phyloP scores from a whole-genome alignment of 345 rosid genomes.

The Abelmoschus esculentus region DNA sequence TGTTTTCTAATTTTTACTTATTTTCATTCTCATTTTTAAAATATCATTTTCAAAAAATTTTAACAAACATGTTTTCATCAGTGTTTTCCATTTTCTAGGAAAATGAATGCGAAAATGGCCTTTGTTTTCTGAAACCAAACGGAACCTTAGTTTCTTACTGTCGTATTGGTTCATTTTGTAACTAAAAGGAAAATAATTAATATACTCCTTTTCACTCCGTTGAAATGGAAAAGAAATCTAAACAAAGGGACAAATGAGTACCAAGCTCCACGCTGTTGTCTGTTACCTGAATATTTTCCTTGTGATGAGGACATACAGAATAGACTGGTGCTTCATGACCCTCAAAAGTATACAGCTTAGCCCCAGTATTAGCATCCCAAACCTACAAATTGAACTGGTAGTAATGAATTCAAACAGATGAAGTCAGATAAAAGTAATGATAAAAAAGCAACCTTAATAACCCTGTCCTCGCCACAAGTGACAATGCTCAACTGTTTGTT shows the following conservation, averaged over 20 bases:
- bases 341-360: constrained; percentile 42
- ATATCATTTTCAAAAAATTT: too few species aligned
- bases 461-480: constrained; percentile 80
- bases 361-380: constrained; percentile 74
- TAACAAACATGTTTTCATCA: too few species aligned
- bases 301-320: constrained; percentile 78
- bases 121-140: too few species aligned
- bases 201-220: not conserved
- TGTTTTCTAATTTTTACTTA: too few species aligned
- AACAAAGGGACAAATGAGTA: not conserved
- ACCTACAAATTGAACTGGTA: constrained; percentile 43
- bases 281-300: constrained; percentile 72
- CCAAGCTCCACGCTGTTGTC: constrained; percentile 4
- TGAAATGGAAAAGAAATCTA: constrained; percentile 8
- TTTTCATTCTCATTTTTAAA: too few species aligned
- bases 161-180: not conserved
- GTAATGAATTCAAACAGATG: constrained; percentile 10
- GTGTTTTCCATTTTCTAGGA: too few species aligned
- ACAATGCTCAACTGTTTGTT: constrained; percentile 58
- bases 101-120: too few species aligned
- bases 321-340: constrained; percentile 89
- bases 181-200: not conserved
- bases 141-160: not conserved
- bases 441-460: constrained; percentile 56
- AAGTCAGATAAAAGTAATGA: not conserved